Evolutionary conservation across 2,329 filamentous ascomycete species (phyloP).

Genomic region (Exophiala sp.): DNA sequence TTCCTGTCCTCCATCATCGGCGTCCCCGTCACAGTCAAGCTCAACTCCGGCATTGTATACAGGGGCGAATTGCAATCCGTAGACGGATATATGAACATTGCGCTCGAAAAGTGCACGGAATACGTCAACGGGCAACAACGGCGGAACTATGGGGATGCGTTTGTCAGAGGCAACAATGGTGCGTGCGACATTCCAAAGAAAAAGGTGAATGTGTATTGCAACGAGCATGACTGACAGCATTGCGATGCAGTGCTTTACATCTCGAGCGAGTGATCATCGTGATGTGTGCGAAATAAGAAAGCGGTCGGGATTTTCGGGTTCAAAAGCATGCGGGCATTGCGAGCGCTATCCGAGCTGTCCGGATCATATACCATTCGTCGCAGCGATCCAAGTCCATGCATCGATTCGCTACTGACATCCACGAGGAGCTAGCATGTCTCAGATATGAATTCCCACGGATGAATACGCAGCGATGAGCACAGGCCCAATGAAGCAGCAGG

Average conservation of each 20-base stretch:
- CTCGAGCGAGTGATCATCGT: constrained; percentile 20
- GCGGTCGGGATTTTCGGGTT: neutral
- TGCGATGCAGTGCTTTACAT: constrained; percentile 25
- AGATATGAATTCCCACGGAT: no score
- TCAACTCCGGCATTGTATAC: constrained; percentile 98
- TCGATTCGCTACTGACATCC: no score
- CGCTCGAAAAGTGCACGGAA: constrained; percentile 91
- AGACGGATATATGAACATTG: constrained; percentile 99
- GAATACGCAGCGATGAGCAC: no score
- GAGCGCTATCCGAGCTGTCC: neutral
- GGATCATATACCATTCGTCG: no score
- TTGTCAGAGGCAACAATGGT: constrained; percentile 96
- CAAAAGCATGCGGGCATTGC: neutral
- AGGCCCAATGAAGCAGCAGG: no score
- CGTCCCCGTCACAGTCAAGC: constrained; percentile 88
- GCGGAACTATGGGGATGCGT: constrained; percentile 86
- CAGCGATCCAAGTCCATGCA: no score
- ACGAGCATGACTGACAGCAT: no score
- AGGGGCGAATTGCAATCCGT: constrained; percentile 96
- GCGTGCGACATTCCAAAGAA: neutral
- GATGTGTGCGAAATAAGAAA: neutral
- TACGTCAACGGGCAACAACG: constrained; percentile 80
- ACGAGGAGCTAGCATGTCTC: no score
- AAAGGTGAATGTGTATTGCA: no score
- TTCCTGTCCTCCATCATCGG: constrained; percentile 95